Evolutionary conservation across 2,329 filamentous ascomycete species (phyloP).

Genomic region (Stachybotrys chlorohalonatus): DNA sequence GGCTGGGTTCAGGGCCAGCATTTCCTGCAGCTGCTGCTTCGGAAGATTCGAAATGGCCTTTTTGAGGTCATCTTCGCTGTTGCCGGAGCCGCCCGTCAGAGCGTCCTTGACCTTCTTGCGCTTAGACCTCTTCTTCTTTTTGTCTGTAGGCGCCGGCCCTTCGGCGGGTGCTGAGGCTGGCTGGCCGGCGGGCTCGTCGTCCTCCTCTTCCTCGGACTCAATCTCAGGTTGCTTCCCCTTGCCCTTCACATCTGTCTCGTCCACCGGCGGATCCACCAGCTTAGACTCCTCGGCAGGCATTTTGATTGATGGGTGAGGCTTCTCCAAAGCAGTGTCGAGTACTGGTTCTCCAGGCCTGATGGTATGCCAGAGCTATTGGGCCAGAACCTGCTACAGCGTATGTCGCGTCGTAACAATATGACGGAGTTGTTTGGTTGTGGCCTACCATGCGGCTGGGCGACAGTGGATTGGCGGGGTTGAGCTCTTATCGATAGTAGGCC

Average conservation of each 20-base stretch:
- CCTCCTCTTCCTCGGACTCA: constrained; percentile 32
- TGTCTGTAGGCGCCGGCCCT: constrained; percentile 6
- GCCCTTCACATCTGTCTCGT: constrained; percentile 35
- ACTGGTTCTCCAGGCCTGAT: no score
- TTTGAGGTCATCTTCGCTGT: constrained; percentile 31
- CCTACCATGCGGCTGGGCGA: no score
- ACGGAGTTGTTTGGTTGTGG: no score
- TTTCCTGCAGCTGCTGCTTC: constrained; percentile 50
- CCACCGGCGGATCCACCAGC: constrained; percentile 42
- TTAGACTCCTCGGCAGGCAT: constrained; percentile 56
- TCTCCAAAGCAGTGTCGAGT: no score
- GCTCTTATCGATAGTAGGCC: no score
- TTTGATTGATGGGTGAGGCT: background rate
- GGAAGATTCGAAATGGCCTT: constrained; percentile 45
- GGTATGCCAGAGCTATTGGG: no score
- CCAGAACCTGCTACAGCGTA: no score
- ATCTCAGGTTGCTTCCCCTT: constrained; percentile 36
- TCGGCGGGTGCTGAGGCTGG: constrained; percentile 20
- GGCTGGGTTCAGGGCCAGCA: constrained; percentile 65
- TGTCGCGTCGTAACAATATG: background rate
- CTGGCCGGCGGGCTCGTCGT: constrained; percentile 27
- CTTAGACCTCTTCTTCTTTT: constrained; percentile 9
- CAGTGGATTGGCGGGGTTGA: no score
- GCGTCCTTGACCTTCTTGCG: constrained; percentile 38
- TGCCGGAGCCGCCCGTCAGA: constrained; percentile 24